Evolutionary conservation across 2,329 filamentous ascomycete species (phyloP).

Genomic region (Ophiostoma tasmaniense): DNA sequence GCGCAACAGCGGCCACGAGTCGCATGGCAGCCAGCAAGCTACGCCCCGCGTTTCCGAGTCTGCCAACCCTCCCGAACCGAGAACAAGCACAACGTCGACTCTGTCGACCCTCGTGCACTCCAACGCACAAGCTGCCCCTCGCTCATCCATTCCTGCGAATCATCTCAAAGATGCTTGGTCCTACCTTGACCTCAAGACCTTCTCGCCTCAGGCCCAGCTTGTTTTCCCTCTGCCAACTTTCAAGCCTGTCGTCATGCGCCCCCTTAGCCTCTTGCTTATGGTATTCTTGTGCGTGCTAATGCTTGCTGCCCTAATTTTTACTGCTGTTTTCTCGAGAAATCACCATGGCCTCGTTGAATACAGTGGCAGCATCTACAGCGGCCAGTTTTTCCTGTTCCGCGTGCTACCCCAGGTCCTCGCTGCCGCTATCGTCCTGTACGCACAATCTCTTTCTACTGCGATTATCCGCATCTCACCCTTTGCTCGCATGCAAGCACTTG

Average conservation of each 20-base stretch:
- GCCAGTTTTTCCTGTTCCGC: constrained; percentile 75
- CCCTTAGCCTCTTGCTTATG: constrained; percentile 52
- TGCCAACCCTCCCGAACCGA: background rate
- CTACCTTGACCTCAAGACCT: constrained; percentile 13
- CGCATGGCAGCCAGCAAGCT: background rate
- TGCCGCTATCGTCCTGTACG: constrained; percentile 63
- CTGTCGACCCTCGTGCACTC: constrained; percentile 19
- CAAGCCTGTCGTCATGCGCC: constrained; percentile 62
- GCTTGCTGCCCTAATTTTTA: constrained; percentile 63
- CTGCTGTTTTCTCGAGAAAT: constrained; percentile 56
- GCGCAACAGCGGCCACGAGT: background rate
- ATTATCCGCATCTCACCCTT: constrained; percentile 74
- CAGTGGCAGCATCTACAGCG: constrained; percentile 55
- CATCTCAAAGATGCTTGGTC: constrained; percentile 17
- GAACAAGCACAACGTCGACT: constrained; percentile 16
- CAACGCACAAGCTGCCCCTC: background rate
- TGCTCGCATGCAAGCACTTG: constrained; percentile 56
- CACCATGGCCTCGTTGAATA: constrained; percentile 62
- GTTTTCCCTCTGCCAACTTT: constrained; percentile 46
- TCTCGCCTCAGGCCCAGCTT: constrained; percentile 11
- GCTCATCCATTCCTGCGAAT: constrained; percentile 7
- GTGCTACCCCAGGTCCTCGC: constrained; percentile 75
- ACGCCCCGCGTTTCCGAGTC: background rate
- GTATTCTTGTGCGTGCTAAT: constrained; percentile 58
- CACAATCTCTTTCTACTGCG: constrained; percentile 64